A percentile compares a stretch with the other conserved stretches of the same genome.
Conservation (phyloP, 2,329 filamentous ascomycete species). For the Ascochyta clinopodiicola region DNA sequence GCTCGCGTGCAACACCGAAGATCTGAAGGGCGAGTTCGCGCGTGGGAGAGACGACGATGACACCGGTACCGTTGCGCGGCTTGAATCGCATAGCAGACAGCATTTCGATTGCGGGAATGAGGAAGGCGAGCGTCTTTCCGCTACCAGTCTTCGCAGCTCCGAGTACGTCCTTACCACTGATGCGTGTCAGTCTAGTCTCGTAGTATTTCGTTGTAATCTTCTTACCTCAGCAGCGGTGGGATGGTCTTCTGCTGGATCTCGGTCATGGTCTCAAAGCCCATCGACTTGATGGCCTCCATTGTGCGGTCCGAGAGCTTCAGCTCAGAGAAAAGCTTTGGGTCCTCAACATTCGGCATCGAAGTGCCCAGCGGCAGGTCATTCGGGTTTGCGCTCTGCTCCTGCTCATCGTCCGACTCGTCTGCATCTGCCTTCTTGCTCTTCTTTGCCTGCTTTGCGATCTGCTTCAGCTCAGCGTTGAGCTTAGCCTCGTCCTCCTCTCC, state of each 20-base stretch:
- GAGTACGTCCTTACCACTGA: conserved; percentile 80
- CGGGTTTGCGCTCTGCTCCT: conserved; percentile 37
- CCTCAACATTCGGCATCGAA: conserved; percentile 66
- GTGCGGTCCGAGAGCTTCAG: conserved; percentile 88
- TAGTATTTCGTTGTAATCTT: no score
- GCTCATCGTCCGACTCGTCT: conserved; percentile 36
- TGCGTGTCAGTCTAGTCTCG: background rate
- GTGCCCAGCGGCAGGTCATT: conserved; percentile 62
- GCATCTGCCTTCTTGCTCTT: conserved; percentile 36
- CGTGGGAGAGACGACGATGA: conserved; percentile 90
- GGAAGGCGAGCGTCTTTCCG: conserved; percentile 93
- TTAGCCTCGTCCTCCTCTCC: conserved; percentile 42
- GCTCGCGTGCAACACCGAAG: conserved; percentile 90
- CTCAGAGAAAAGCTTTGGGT: conserved; percentile 77
- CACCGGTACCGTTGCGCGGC: conserved; percentile 83
- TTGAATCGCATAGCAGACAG: conserved; percentile 90
- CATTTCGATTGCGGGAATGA: conserved; percentile 95
- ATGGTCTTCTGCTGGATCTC: conserved; percentile 90
- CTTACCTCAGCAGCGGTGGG: conserved; percentile 76
- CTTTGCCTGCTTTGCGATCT: conserved; percentile 38
- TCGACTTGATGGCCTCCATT: conserved; percentile 83
- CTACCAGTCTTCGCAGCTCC: conserved; percentile 96
- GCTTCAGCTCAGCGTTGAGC: conserved; percentile 45
- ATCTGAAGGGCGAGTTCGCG: conserved; percentile 95
- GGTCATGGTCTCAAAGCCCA: conserved; percentile 96